Evolutionary conservation across 495 filamentous ascomycete species (phyloP).

Genomic region (Hypoxylon trugodes): DNA sequence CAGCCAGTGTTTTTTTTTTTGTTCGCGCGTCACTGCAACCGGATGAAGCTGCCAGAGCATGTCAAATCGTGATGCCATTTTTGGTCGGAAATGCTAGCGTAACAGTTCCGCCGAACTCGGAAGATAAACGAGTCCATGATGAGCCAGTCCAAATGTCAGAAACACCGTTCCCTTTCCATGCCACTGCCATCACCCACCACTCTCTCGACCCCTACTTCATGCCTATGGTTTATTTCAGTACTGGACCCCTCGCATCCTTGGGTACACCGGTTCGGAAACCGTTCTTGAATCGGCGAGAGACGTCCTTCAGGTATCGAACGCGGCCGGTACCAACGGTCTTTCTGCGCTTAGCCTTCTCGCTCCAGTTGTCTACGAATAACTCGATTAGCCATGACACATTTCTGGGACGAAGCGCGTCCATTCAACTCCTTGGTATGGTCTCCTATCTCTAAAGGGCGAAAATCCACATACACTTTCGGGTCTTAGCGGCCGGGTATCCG

Average conservation of each 20-base stretch:
- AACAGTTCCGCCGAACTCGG: constrained; percentile 38
- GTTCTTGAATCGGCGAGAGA: constrained; percentile 92
- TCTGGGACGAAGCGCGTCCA: constrained; percentile 24
- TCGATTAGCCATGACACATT: constrained; percentile 16
- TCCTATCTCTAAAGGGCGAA: not conserved
- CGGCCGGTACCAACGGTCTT: constrained; percentile 98
- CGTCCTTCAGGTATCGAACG: constrained; percentile 88
- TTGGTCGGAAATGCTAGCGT: constrained; percentile 43
- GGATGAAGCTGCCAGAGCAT: constrained; percentile 24
- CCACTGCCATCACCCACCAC: constrained; percentile 40
- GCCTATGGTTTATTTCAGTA: constrained; percentile 42
- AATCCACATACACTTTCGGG: constrained; percentile 89
- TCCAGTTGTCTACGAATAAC: constrained; percentile 85
- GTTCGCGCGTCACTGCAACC: not conserved
- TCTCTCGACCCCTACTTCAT: constrained; percentile 38
- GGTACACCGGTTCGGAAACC: constrained; percentile 91
- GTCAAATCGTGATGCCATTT: constrained; percentile 47
- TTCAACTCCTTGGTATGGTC: constrained; percentile 8
- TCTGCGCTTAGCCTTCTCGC: constrained; percentile 99
- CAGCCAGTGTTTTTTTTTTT: not conserved
- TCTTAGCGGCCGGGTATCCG: constrained; percentile 97
- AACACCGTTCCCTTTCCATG: constrained; percentile 48
- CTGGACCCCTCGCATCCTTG: constrained; percentile 80
- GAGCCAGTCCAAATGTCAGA: constrained; percentile 48
- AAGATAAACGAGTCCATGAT: constrained; percentile 37